Percentiles rank a stretch among this genome's conserved stretches.
These are phyloP conservation scores for Mycena filopes DNA, from an alignment of 768 basidiomycete genomes.

Conservation along the genomic window DNA sequence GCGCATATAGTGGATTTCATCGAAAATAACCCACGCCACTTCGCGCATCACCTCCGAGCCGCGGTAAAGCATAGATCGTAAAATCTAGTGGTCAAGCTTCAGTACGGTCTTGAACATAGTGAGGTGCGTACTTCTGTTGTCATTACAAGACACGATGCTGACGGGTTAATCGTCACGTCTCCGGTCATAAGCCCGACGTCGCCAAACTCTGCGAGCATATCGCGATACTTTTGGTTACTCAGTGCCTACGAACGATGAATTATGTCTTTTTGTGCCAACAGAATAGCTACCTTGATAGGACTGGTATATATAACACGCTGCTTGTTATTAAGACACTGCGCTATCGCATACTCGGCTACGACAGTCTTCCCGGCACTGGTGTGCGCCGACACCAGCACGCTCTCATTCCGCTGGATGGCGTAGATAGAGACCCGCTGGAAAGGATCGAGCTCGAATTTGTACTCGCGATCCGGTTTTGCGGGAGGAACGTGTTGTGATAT, in stretches of 20 bases:
- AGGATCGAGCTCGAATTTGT: conserved; percentile 97
- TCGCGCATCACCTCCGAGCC: conserved; percentile 99
- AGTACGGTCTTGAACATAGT: neutral
- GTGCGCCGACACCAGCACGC: conserved; percentile 97
- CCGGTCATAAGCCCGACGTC: conserved; percentile 99
- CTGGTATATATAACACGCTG: conserved; percentile 99
- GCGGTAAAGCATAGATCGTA: conserved; percentile 98
- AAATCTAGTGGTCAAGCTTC: conserved; percentile 67
- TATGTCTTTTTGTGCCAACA: conserved; percentile 25
- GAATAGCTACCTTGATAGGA: conserved; percentile 91
- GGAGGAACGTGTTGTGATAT: conserved; percentile 93
- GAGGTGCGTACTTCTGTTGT: conserved; percentile 87
- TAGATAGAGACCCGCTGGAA: conserved; percentile 96
- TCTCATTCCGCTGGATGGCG: conserved; percentile 97
- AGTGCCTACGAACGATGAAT: conserved; percentile 72
- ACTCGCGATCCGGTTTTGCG: conserved; percentile 89
- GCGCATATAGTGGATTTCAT: conserved; percentile 99
- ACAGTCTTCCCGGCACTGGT: conserved; percentile 99
- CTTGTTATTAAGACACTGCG: conserved; percentile 91
- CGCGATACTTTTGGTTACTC: conserved; percentile 99
- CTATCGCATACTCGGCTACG: conserved; percentile 99
- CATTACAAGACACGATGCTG: conserved; percentile 98
- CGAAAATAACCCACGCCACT: conserved; percentile 99
- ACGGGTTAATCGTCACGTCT: conserved; percentile 98
- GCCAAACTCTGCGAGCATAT: conserved; percentile 96